These are phyloP conservation scores for Piper betle DNA, from an alignment of 164 flowering plant genomes.

Conservation along the genomic window DNA sequence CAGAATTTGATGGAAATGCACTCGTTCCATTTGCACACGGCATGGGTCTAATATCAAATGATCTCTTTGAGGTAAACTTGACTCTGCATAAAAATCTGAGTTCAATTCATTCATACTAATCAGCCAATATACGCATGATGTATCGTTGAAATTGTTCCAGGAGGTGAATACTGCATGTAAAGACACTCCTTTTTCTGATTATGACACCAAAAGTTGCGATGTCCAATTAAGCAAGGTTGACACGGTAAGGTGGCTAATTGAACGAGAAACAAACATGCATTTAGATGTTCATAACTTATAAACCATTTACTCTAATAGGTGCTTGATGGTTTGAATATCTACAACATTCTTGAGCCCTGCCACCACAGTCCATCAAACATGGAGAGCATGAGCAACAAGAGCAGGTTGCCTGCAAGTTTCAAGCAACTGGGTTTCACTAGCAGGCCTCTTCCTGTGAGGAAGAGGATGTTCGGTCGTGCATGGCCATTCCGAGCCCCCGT, in stretches of 20 bases:
- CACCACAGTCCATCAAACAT: conserved; percentile 31
- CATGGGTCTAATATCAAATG: conserved; percentile 83
- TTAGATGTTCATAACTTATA: too few species aligned
- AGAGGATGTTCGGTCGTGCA: conserved; percentile 90
- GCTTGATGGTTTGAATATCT: conserved; percentile 48
- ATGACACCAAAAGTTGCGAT: conserved; percentile 25
- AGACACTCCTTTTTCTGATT: conserved; percentile 39
- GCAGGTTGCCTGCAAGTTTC: conserved; percentile 59
- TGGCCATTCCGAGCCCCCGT: conserved; percentile 90
- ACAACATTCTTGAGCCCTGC: conserved; percentile 81
- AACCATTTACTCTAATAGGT: too few species aligned
- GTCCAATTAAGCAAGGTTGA: conserved; percentile 39
- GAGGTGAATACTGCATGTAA: conserved; percentile 37
- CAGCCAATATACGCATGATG: too few species aligned
- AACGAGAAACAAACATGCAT: too few species aligned
- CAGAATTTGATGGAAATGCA: conserved; percentile 65
- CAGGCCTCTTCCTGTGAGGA: conserved; percentile 69
- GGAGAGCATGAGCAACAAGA: conserved; percentile 12
- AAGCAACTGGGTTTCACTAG: conserved; percentile 60
- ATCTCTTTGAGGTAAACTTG: conserved; percentile 45
- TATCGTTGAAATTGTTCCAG: conserved; percentile 11
- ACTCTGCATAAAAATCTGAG: too few species aligned
- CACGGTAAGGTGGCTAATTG: conserved; percentile 19
- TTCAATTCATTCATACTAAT: too few species aligned
- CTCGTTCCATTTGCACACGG: conserved; percentile 91